These are phyloP conservation scores for Stagonosporopsis tanaceti DNA, from an alignment of 2,329 filamentous ascomycete species.

Conservation along the genomic window DNA sequence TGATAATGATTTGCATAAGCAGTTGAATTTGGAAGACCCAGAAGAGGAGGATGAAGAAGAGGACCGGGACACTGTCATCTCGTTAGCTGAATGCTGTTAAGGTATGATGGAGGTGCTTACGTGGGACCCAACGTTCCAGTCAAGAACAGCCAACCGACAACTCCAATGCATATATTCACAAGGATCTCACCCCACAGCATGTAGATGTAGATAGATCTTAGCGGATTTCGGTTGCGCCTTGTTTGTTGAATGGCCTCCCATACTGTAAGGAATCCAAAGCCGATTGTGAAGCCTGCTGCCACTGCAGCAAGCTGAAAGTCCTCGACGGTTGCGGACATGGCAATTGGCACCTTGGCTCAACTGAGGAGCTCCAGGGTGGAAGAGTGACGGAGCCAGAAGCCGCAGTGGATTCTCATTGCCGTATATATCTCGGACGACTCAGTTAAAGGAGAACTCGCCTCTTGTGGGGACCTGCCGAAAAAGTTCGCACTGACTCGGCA, in stretches of 20 bases:
- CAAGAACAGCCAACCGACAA: slow-evolving; percentile 45
- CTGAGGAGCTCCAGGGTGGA: slow-evolving; percentile 6
- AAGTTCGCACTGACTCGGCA: slow-evolving; percentile 12
- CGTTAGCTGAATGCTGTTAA: slow-evolving; percentile 6
- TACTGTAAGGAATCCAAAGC: slow-evolving; percentile 45
- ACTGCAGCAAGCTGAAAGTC: slow-evolving; percentile 43
- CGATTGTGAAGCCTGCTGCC: slow-evolving; percentile 48
- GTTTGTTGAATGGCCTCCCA: slow-evolving; percentile 49
- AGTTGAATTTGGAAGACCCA: slow-evolving; percentile 56
- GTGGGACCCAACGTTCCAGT: slow-evolving; percentile 39
- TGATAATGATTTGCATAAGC: slow-evolving; percentile 64
- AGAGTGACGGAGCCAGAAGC: slow-evolving; percentile 1
- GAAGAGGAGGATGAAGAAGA: slow-evolving; percentile 45
- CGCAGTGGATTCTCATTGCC: not conserved
- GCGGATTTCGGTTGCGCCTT: slow-evolving; percentile 44
- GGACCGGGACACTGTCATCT: slow-evolving; percentile 33
- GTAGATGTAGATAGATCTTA: slow-evolving; percentile 46
- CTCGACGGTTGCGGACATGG: slow-evolving; percentile 32
- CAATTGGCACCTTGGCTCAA: slow-evolving; percentile 12
- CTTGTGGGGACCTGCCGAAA: slow-evolving; percentile 13
- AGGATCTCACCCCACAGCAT: slow-evolving; percentile 48
- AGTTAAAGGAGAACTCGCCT: slow-evolving; percentile 17
- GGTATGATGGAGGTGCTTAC: slow-evolving; percentile 23
- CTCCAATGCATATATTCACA: slow-evolving; percentile 39
- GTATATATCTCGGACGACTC: slow-evolving; percentile 14